Conservation (phyloP, 1,284 basidiomycete species). For the Trichosporon faecale region DNA sequence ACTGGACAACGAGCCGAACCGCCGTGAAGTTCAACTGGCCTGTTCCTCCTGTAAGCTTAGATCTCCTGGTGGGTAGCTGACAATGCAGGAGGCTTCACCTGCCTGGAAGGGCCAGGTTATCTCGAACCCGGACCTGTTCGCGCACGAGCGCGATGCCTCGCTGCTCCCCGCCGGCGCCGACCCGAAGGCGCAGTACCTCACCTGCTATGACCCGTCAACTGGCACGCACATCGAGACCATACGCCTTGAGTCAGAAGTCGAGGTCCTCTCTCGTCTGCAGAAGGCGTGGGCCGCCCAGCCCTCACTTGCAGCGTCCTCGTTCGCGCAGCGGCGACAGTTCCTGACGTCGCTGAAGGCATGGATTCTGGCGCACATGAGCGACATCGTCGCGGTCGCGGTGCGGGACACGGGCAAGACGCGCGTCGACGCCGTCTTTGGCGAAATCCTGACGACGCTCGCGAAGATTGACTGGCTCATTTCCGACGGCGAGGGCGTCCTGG, state of each 20-base stretch:
- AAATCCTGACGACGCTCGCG: conserved; percentile 81
- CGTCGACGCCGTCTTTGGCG: conserved; percentile 83
- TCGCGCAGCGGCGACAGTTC: conserved; percentile 71
- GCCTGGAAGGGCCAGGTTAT: conserved; percentile 36
- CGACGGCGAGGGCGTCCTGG: conserved; percentile 71
- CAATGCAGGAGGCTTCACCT: conserved; percentile 27
- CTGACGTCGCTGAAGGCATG: conserved; percentile 82
- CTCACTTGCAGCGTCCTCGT: conserved; percentile 68
- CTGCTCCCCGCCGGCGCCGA: conserved; percentile 34
- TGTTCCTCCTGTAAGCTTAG: conserved; percentile 59
- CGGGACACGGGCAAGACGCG: conserved; percentile 95
- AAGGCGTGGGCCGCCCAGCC: conserved; percentile 68
- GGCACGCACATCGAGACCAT: conserved; percentile 56
- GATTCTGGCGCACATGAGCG: conserved; percentile 72
- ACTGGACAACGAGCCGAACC: conserved; percentile 44
- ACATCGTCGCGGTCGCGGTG: conserved; percentile 82
- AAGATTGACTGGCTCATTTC: conserved; percentile 76
- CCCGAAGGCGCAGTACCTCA: conserved; percentile 67
- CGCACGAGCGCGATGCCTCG: conserved; percentile 32
- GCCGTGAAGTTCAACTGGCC: conserved; percentile 63
- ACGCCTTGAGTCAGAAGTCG: conserved; percentile 66
- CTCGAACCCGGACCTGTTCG: conserved; percentile 30
- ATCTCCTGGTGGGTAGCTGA: neutral
- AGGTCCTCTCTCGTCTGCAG: conserved; percentile 60
- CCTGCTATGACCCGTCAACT: conserved; percentile 86